Evolutionary conservation across 1,284 basidiomycete species (phyloP).

Genomic region (Xerocomus minutiporus): DNA sequence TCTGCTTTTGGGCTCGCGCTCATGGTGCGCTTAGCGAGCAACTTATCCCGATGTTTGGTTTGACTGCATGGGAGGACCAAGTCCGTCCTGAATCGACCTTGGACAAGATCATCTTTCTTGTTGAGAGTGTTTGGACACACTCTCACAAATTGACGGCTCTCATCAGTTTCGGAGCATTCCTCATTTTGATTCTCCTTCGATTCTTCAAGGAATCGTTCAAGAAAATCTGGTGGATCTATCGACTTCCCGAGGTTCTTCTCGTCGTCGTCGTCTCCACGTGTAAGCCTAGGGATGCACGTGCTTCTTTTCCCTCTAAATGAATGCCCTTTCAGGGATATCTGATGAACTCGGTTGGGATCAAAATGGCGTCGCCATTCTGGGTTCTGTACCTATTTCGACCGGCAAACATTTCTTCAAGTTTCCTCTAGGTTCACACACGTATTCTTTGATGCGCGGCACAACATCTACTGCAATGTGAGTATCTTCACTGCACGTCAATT

Average conservation of each 20-base stretch:
- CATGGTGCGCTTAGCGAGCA: slow-evolving; percentile 58
- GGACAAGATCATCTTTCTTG: slow-evolving; percentile 75
- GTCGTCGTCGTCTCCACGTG: slow-evolving; percentile 76
- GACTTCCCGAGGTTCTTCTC: slow-evolving; percentile 79
- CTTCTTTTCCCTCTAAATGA: neutral
- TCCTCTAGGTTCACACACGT: slow-evolving; percentile 57
- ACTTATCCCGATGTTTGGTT: slow-evolving; percentile 76
- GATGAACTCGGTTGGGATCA: slow-evolving; percentile 70
- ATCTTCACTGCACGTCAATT: neutral
- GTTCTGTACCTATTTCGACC: slow-evolving; percentile 62
- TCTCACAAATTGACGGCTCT: slow-evolving; percentile 64
- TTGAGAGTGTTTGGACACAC: slow-evolving; percentile 55
- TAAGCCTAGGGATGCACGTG: slow-evolving; percentile 37
- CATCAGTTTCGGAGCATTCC: slow-evolving; percentile 68
- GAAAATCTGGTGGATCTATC: slow-evolving; percentile 59
- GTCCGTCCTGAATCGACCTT: slow-evolving; percentile 62
- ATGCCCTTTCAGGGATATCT: slow-evolving; percentile 55
- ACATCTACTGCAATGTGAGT: slow-evolving; percentile 74
- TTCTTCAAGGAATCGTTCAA: slow-evolving; percentile 51
- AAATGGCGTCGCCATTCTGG: slow-evolving; percentile 78
- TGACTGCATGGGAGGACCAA: slow-evolving; percentile 52
- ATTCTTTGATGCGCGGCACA: slow-evolving; percentile 67
- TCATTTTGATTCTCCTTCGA: slow-evolving; percentile 59
- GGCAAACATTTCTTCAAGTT: slow-evolving; percentile 60
- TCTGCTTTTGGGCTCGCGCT: neutral